Base-by-base conservation (phyloP, 2,329 filamentous ascomycete species). In the Cryphonectria japonica region DNA sequence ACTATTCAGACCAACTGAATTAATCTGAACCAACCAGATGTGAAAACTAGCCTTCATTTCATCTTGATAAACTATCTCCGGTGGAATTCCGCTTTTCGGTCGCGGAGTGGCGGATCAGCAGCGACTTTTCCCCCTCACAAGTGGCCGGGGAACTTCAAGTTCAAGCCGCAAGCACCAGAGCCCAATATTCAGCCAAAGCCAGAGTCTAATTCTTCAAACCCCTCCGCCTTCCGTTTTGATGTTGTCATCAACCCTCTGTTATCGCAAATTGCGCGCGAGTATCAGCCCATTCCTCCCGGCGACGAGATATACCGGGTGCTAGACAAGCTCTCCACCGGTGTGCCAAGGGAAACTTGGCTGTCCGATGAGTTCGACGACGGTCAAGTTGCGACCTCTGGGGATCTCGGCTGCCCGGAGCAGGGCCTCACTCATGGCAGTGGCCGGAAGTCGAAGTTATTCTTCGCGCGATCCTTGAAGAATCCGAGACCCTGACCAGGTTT, bases 351-450 rank as follows among this genome's bases (percentile, higher is more conserved):
- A 13, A 32, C 75, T 1, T 76, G 76, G 32, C 84, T 83, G 60
- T 76, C 74, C 5, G 78, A 84, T 14, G 83, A 85, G 71, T 86
- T 85, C 64, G 81, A 81, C 39, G 85, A 86, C 73, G 85, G 84
- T 34, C 79, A 81, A 34, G 34, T 34, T 34, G 34, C 34, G 34
- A 6, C 34, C 34, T 34, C 34, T 34, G 34, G 34, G 34, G 68
- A 83, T 75, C 1, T 72, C 50, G 41, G 74, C 71, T 0, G 73
- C 32, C 1, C 62, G 54, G n/a, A 69, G 69, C 32, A 68, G 22
- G 46, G 32, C n/a, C 11, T 39, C 34, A 6, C 61, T 41, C 54
- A 65, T 26, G 16, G 16, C 14, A 14, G 63, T 63, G 22, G 57
- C 5, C 7, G 67, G 29, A 73, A 73, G 9, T 69, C 61, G n/a